Evolutionary conservation across 352 stramenopile species (phyloP), one percentile per base, ranked within the genome.

Genomic region (Pythium angustatum): DNA sequence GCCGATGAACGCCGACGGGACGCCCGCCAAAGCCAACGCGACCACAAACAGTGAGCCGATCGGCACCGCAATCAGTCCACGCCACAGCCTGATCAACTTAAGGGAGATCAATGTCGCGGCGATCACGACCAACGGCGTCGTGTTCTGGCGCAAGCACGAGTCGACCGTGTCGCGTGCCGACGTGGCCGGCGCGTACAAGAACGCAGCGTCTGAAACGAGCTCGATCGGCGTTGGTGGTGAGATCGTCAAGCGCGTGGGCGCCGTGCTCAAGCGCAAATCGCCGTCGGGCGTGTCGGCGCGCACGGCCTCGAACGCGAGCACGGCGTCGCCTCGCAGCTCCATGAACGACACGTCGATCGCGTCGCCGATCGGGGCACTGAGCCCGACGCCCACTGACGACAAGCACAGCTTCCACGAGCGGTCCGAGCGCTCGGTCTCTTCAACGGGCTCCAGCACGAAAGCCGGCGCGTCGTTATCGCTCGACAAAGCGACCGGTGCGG

Each of bases 91-190:
- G 19, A 73, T 78, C 30, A 81, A 74, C 27, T 65, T 88, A 3
- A 69, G 79, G 6, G 78, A 89, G 26, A 64, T 88, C 12, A 87
- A 89, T 38, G 70, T 85, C n/a, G 81, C 79, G 9, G 79, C 79
- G 6, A 78, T 85, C 58, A 89, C 79, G 36, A 83, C 76, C 11
- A 79, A 81, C 56, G 78, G 78, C 1, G 75, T 91, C 28, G 72
- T 88, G 5, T 91, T 91, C 59, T 91, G 78, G 78, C 61, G 72
- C 15, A 87, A 87, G 34, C 71, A 77, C 12, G 70, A 85, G 21
- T 78, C 76, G 1, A 78, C 72, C 0, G 50, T 83, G 12, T 71
- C 69, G 17, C 59, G 69, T 10, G 57, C 60, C 10, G 73, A 89
- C 17, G 66, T 78, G 2, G 62, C 52, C 1, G 73, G 66, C 24